phyloP scores from a whole-genome alignment of 2,329 filamentous ascomycete genomes.

The Ophiosphaerella korrae region DNA sequence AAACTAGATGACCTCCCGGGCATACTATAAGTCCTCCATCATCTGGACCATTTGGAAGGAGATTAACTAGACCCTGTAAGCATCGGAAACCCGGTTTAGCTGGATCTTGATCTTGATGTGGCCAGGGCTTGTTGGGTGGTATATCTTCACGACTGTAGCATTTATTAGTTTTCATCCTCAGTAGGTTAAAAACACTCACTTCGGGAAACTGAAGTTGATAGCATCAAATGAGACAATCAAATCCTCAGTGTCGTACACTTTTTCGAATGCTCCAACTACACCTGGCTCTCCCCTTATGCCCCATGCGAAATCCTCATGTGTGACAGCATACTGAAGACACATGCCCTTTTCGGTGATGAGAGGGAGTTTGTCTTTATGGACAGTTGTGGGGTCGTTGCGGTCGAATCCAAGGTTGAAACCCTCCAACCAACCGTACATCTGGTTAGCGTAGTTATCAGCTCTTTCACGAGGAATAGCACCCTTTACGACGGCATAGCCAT shows the following conservation, averaged over 20 bases:
- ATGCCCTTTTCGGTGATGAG: constrained; percentile 28
- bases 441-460: constrained; percentile 44
- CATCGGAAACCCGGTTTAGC: constrained; percentile 55
- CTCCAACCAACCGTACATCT: constrained; percentile 37
- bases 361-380: constrained; percentile 25
- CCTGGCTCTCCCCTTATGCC: constrained; percentile 47
- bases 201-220: constrained; percentile 45
- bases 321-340: constrained; percentile 40
- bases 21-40: constrained; percentile 47
- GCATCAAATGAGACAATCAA: constrained; percentile 48
- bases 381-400: constrained; percentile 25
- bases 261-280: constrained; percentile 44
- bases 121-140: constrained; percentile 39
- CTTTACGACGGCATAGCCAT: constrained; percentile 56
- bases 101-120: constrained; percentile 40
- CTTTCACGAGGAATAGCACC: constrained; percentile 51
- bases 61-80: constrained; percentile 58
- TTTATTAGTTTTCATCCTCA: neutral
- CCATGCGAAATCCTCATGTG: constrained; percentile 52
- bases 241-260: constrained; percentile 44
- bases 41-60: constrained; percentile 44
- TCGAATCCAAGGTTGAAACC: constrained; percentile 36
- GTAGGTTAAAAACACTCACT: constrained; percentile 1
- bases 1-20: constrained; percentile 37
- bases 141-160: constrained; percentile 29